Base-by-base conservation (phyloP, 2,329 filamentous ascomycete species). In the Colletotrichum theobromicola region DNA sequence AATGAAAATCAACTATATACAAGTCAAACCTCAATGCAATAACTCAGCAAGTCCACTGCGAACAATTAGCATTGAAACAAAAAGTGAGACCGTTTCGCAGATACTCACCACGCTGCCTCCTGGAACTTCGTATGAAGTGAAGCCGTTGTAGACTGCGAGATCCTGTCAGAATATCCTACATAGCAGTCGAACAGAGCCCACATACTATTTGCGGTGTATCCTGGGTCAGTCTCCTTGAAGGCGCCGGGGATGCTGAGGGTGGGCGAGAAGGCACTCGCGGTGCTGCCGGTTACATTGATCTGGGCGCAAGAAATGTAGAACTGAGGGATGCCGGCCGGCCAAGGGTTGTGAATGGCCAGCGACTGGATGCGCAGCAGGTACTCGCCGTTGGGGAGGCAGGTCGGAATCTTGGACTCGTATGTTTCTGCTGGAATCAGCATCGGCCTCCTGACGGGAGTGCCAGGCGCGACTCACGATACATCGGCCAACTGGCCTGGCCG, bases 361-460 rank as follows among this genome's bases (percentile, higher is more conserved):
- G 90, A 86, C 82, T 91, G 89, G 79, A 90, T 87, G 46, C 90
- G 86, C 21, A 91, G 84, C 71, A 92, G 87, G 79, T 92, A 91
- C 77, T 91, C 87, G 74, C 90, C 90, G 46, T 89, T 80, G 32
- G 86, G 85, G 57, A 92, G 83, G 76, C 86, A 87, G n/a, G 80
- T 75, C 4, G 90, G 90, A 73, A 92, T 87, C 60, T 82, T 78
- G 77, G 78, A 80, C 34, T 79, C 77, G 79, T 84, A 84, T 1
- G 78, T 76, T 35, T 79, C 81, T 81, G 42, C 15, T 4, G 4
- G 5, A 21, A 28, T 73, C 24, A 70, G 70, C 21, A 34, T 67
- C 35, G n/a, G 15, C 12, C 2, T 46, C 15, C 37, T 26, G 28
- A 32, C 64, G 5, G 30, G n/a, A 28, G 37, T 75, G 28, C 15